Percentiles rank a stretch among this genome's conserved stretches.
Evolutionary conservation across 352 stramenopile genomes (phyloP).

Genomic region (Phytopythium helicoides): DNA sequence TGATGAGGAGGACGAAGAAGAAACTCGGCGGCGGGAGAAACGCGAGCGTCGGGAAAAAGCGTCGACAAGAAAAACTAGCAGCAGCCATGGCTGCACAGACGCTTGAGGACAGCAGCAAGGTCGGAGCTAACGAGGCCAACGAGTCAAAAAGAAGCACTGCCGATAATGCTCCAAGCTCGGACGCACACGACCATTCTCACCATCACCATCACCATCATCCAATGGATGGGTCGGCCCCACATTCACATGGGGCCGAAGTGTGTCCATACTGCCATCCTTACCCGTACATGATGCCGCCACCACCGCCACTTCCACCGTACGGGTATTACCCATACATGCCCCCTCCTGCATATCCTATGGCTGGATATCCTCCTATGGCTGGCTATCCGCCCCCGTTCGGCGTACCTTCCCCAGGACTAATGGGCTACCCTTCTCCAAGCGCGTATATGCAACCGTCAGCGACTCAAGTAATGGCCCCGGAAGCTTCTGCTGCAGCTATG

Average conservation of each 20-base stretch:
- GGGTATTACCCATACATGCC: conserved; percentile 42
- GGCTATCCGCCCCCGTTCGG: too few relatives aligned
- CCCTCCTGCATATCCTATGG: conserved; percentile 14
- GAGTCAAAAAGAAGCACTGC: too few relatives aligned
- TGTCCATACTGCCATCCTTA: conserved; percentile 22
- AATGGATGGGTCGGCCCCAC: not conserved
- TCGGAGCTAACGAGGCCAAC: not conserved
- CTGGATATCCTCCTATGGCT: conserved; percentile 16
- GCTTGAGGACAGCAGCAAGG: conserved; percentile 9
- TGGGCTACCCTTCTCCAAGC: conserved; percentile 21
- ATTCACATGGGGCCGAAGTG: conserved; percentile 1
- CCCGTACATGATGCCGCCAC: conserved; percentile 33
- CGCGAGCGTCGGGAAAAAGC: conserved; percentile 28
- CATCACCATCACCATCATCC: not conserved
- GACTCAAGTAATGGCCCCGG: conserved; percentile 14
- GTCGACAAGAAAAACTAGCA: conserved; percentile 33
- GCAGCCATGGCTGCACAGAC: conserved; percentile 30
- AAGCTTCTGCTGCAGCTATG: conserved; percentile 6
- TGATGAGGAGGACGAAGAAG: conserved; percentile 8
- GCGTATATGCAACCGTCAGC: conserved; percentile 16
- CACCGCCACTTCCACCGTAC: conserved; percentile 21
- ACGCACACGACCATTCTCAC: not conserved
- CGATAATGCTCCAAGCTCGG: not conserved
- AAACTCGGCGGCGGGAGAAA: conserved; percentile 22
- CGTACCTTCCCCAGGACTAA: not conserved